Conservation (phyloP, 768 basidiomycete species). For the Phlegmacium glaucopus region DNA sequence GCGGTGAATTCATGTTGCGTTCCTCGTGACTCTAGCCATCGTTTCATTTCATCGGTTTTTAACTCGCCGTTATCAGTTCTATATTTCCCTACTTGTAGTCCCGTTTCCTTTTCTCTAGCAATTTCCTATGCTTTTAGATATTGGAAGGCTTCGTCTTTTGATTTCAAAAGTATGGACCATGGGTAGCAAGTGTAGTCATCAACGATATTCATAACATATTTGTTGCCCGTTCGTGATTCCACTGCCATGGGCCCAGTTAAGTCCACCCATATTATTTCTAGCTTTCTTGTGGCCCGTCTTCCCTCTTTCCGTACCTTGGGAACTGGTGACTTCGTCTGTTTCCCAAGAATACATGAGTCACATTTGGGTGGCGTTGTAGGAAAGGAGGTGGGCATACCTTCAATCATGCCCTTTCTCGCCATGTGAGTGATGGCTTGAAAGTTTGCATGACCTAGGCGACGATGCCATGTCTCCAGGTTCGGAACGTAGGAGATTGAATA, state of each 20-base stretch:
- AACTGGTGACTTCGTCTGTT: conserved; percentile 25
- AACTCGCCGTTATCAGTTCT: no score
- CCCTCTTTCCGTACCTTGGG: conserved; percentile 24
- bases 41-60: no score
- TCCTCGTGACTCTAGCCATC: conserved; percentile 8
- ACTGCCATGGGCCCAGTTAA: conserved; percentile 13
- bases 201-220: no score
- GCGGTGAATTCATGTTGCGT: conserved; percentile 17
- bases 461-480: conserved; percentile 19
- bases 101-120: no score
- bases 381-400: conserved; percentile 21
- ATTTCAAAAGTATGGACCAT: no score
- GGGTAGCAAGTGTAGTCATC: no score
- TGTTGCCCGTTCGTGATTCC: no score
- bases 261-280: conserved; percentile 27
- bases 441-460: conserved; percentile 14
- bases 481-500: background rate
- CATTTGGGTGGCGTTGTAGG: conserved; percentile 21
- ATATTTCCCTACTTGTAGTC: no score
- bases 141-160: no score
- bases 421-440: conserved; percentile 15
- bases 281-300: conserved; percentile 10
- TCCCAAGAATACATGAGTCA: no score
- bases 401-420: conserved; percentile 2
- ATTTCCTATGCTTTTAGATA: no score